A percentile compares a stretch with the other conserved stretches of the same genome.
phyloP scores from a whole-genome alignment of 2,329 filamentous ascomycete genomes.

The Thelonectria olida region DNA sequence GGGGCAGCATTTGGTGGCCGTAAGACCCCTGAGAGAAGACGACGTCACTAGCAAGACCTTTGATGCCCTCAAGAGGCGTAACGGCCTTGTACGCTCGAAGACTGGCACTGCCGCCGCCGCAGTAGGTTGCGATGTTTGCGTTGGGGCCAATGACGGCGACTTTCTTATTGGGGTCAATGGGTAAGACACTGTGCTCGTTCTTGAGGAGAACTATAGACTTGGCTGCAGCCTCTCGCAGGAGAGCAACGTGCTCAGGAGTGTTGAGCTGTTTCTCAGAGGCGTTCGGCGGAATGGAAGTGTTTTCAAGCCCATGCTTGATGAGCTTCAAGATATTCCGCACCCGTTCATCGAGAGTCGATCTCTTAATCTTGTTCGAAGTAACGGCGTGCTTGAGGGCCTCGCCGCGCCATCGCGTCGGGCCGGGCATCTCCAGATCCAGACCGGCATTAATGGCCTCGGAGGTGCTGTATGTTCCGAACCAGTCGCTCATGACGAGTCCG shows the following conservation, averaged over 20 bases:
- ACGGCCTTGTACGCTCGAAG: constrained; percentile 44
- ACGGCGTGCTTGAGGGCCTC: constrained; percentile 35
- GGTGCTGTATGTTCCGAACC: constrained; percentile 45
- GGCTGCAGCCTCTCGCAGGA: constrained; percentile 53
- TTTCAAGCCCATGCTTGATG: constrained; percentile 35
- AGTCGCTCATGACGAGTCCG: constrained; percentile 47
- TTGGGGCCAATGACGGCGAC: constrained; percentile 65
- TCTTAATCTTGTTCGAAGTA: constrained; percentile 40
- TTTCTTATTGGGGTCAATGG: constrained; percentile 7
- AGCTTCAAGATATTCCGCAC: constrained; percentile 45
- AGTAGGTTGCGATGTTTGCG: constrained; percentile 49
- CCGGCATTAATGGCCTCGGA: constrained; percentile 42
- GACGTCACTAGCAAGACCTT: constrained; percentile 29
- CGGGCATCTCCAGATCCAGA: constrained; percentile 49
- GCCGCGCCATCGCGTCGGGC: constrained; percentile 43
- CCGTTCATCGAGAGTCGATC: constrained; percentile 38
- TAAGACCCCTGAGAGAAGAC: constrained; percentile 41
- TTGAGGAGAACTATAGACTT: constrained; percentile 66
- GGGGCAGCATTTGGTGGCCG: constrained; percentile 44
- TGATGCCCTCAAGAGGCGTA: constrained; percentile 43
- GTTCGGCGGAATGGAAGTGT: constrained; percentile 20
- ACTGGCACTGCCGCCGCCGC: constrained; percentile 45
- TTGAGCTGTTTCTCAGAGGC: constrained; percentile 26
- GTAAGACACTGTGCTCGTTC: constrained; percentile 19
- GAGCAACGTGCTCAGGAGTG: constrained; percentile 37